Conservation (phyloP, 768 basidiomycete genomes). For the Galerina marginata region DNA sequence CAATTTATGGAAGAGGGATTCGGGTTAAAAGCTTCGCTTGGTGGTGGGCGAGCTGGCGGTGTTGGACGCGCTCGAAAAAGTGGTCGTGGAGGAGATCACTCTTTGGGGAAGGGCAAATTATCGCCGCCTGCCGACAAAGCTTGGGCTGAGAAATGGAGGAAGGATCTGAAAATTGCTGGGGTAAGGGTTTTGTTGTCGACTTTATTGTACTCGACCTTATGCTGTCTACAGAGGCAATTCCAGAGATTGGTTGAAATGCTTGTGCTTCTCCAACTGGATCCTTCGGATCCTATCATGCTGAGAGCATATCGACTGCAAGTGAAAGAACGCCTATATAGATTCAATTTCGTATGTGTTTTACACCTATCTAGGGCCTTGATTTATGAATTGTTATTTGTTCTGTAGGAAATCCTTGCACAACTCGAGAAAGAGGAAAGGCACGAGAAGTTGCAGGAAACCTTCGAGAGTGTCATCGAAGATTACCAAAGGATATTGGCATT, state of each 20-base stretch:
- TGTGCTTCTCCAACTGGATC: slow-evolving; percentile 72
- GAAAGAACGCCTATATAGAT: slow-evolving; percentile 92
- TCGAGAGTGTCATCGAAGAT: slow-evolving; percentile 82
- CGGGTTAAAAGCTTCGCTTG: slow-evolving; percentile 36
- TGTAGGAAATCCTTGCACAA: slow-evolving; percentile 85
- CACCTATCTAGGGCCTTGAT: slow-evolving; percentile 1
- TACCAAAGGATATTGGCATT: slow-evolving; percentile 80
- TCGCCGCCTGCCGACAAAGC: slow-evolving; percentile 77
- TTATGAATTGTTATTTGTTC: neutral
- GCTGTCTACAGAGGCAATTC: slow-evolving; percentile 80
- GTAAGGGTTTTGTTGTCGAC: slow-evolving; percentile 46
- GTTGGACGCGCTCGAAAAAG: slow-evolving; percentile 49
- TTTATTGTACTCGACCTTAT: slow-evolving; percentile 7
- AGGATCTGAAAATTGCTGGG: slow-evolving; percentile 86
- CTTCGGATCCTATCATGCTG: slow-evolving; percentile 54
- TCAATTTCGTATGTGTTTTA: slow-evolving; percentile 80
- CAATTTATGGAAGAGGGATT: slow-evolving; percentile 78
- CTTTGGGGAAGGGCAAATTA: slow-evolving; percentile 57
- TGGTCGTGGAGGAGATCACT: slow-evolving; percentile 35
- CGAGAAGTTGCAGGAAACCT: slow-evolving; percentile 93
- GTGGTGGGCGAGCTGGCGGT: slow-evolving; percentile 46
- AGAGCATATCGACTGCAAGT: slow-evolving; percentile 86
- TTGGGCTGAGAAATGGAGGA: slow-evolving; percentile 84
- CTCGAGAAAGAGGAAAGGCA: slow-evolving; percentile 86
- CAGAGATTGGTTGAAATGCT: slow-evolving; percentile 92